Conservation (phyloP, 2,329 filamentous ascomycete species). For the Hymenoscyphus infarciens region DNA sequence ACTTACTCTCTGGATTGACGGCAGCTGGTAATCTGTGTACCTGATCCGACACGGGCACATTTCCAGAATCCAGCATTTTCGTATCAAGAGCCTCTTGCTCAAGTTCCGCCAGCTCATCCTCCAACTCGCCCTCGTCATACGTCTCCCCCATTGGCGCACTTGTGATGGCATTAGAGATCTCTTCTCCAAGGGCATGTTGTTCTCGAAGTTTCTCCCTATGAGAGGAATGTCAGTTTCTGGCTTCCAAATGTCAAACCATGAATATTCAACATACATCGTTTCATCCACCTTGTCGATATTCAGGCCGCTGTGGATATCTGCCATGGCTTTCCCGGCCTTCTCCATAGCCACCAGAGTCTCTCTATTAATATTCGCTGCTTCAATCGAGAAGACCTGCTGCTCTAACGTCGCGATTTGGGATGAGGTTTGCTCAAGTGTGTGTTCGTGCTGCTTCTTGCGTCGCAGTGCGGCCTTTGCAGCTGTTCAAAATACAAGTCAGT, state of each 20-base stretch:
- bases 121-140: conserved; percentile 82
- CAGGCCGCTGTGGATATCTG: conserved; percentile 83
- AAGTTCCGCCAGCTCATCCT: conserved; percentile 78
- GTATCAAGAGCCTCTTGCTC: conserved; percentile 93
- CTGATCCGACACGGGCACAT: conserved; percentile 74
- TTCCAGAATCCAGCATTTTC: conserved; percentile 87
- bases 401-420: conserved; percentile 90
- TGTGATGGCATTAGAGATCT: conserved; percentile 85
- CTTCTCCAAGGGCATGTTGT: conserved; percentile 88
- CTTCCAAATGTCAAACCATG: conserved; percentile 13
- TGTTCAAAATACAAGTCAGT: conserved; percentile 39
- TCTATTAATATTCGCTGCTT: conserved; percentile 97
- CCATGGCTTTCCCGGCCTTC: conserved; percentile 85
- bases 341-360: conserved; percentile 95
- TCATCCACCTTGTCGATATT: conserved; percentile 93
- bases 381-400: conserved; percentile 93
- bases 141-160: conserved; percentile 62
- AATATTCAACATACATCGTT: conserved; percentile 69
- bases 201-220: conserved; percentile 83
- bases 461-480: conserved; percentile 86
- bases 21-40: conserved; percentile 74
- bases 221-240: conserved; percentile 33
- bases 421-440: conserved; percentile 84
- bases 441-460: conserved; percentile 92
- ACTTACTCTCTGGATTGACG: conserved; percentile 72